Base-by-base conservation (phyloP, 495 filamentous ascomycete species). In the Penicillium desertorum region DNA sequence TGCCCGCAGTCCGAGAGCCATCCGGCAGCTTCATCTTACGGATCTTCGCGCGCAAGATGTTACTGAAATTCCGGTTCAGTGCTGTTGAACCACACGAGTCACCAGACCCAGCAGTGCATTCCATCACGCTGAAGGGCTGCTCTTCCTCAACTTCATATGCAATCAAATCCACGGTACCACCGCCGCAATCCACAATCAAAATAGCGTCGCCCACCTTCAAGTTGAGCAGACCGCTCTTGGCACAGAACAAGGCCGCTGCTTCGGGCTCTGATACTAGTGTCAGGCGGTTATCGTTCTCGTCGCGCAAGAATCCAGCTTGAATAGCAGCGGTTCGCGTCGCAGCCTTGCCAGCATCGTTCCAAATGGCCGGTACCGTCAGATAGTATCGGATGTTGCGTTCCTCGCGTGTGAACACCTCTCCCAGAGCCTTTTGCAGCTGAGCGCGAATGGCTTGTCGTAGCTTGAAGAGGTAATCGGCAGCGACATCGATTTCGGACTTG, bases 11-110 rank as follows among this genome's bases (percentile, higher is more conserved):
- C 56, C 82, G 85, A 20, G 87, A 89, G 16, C 87, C 88, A 67
- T 89, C 87, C 0, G 88, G 88, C n/a, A 91, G 75, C 69, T 91
- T 88, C 88, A 91, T 91, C 71, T 90, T 89, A 17, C 87, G 76
- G 56, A 91, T 91, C 70, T 89, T 90, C 12, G 88, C 85, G n/a
- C 88, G 83, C 30, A 90, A 74, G 55, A 91, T 88, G 66, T 89
- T 90, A 66, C 85, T 88, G 71, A 90, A 91, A 61, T 91, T 91
- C 10, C 88, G 80, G 63, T 91, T 91, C n/a, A 91, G 79, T 3
- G 88, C 88, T 0, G 88, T 91, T 17, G 86, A 87, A 57, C 88
- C 88, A 59, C 88, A 91, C 0, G 88, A 90, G 63, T 91, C 88
- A 64, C 88, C 88, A 32, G 88, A 90, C 7, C 88, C 88, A 20